Base-by-base conservation (phyloP, 345 rosid species). In the Corchorus olitorius region DNA sequence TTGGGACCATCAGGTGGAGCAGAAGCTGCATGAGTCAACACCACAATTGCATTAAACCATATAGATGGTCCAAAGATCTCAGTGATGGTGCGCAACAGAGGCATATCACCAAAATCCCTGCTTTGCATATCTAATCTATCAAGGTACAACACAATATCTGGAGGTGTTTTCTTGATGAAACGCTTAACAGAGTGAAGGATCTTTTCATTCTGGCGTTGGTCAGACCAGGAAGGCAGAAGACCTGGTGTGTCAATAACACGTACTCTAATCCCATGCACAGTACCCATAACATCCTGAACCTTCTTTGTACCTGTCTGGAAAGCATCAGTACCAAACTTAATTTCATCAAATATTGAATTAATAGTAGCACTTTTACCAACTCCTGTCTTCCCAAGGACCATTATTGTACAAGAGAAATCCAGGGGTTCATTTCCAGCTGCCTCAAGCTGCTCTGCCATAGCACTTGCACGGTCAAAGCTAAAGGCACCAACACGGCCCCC, bases 401-500 rank as follows among this genome's bases (percentile, higher is more conserved):
- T 94, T 66, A 97, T 94, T 8, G 99, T 97, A 85, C 99, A 97
- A 67, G 99, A 92, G 86, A 94, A 94, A 87, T 97, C 96, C 83
- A 97, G 97, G 46, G 98, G 93, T 74, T 92, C 98, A 85, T 88
- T 97, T 68, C 97, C 97, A 62, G 93, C 89, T 17, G 94, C 94
- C 86, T 97, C 99, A 46, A 94, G 97, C 87, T 94, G 96, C 84
- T 90, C 99, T 46, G 97, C 99, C 97, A 92, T 89, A 65, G 99
- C 94, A 83, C 98, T 97, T 7, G 99, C 99, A 72, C 98, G 97
- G 84, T 97, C 99, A 80, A 94, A 97, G 82, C 99, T 92, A 75
- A 91, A 96, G 66, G 97, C 97, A 86, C 98, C 98, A 84, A 97
- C 99, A 70, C 98, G 97, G 20, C 98, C 94, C n/a, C 99, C 99